Evolutionary conservation across 257 asterid species (phyloP), one percentile per base, ranked within the genome.

Genomic region (Solanum pennellii): DNA sequence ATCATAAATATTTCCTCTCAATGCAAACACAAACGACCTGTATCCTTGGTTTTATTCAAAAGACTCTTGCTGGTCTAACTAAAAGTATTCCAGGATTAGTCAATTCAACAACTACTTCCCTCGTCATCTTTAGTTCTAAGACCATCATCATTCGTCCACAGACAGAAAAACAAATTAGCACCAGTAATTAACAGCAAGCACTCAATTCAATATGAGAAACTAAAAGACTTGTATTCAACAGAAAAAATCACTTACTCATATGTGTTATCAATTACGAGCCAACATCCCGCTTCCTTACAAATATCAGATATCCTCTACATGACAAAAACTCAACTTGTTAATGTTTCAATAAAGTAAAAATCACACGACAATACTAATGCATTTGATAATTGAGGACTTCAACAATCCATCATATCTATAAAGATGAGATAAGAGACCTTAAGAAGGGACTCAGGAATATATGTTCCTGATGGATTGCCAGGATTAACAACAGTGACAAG

Each of bases 391-490:
- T 9, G 20, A 29, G 1, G 31, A 47, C 74, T 25, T 9, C 2
- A 27, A 16, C n/a, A 45, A 82, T 68, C 33, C 42, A 44, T 87
- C 31, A 41, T 39, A 71, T 31, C 59, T 23, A 60, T 29, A 65
- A 39, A 86, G 72, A 44, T 69, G 66, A 44, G 90, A 79, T 76
- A 79, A 21, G 86, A 83, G 74, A 97, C 99, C 99, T 92, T 92
- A 68, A 97, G 99, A 93, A 97, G 97, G 87, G 98, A 92, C 92
- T 93, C 92, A 0, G 99, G 99, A 86, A 97, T 93, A 91, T 92
- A 97, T 82, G 99, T 97, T 89, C 99, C 99, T 4, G 99, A 97
- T 5, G 99, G 99, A 89, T 97, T 97, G 85, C 99, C 99, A 2
- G 99, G 99, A 94, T 97, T 97, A 85, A 97, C 99, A 77, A 97